Evolutionary conservation across 129 eudicot species (phyloP), one percentile per base, ranked within the genome.

Genomic region (Flaveria ramosissima): DNA sequence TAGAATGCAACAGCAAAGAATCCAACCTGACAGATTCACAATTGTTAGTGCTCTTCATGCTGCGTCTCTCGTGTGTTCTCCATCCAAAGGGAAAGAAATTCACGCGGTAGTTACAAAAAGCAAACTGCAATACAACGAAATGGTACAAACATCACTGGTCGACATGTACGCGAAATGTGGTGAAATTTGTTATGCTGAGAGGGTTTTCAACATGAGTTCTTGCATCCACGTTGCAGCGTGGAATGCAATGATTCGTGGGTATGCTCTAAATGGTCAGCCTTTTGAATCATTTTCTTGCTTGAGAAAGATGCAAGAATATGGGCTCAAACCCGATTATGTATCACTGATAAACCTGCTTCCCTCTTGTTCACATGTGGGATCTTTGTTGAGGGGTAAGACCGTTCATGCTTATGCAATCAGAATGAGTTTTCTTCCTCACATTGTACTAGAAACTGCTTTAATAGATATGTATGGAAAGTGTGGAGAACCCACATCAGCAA

Each of bases 121-220:
- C 43, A 68, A 80, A n/a, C 64, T 84, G 45, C 83, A 78, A 41
- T 27, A 16, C 45, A 88, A 92, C 69, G 69, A 53, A 23, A 88
- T 81, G 89, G 83, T 90, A 27, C 92, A 86, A 23, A 92, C 93
- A 46, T 85, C 93, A 1, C 45, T 92, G 2, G 78, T 92, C 60
- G 92, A 92, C 83, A 89, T 92, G 98, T 92, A 89, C 32, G 89
- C 83, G 6, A 88, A 92, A 80, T 89, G 93, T 63, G 87, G 85
- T 21, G 61, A n/a, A 36, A 81, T 92, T 68, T 50, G 80, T 47
- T 88, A 84, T 60, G 92, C 98, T 0, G 90, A 88, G 81, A 79
- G 84, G 64, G 19, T 85, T 39, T 89, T 81, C 47, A 59, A 83
- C 9, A 21, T 32, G 55, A 74, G 81, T 46, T 68, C 78, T 3